phyloP scores from a whole-genome alignment of 2,329 filamentous ascomycete genomes.

The Graphiopsis chlorocephala region DNA sequence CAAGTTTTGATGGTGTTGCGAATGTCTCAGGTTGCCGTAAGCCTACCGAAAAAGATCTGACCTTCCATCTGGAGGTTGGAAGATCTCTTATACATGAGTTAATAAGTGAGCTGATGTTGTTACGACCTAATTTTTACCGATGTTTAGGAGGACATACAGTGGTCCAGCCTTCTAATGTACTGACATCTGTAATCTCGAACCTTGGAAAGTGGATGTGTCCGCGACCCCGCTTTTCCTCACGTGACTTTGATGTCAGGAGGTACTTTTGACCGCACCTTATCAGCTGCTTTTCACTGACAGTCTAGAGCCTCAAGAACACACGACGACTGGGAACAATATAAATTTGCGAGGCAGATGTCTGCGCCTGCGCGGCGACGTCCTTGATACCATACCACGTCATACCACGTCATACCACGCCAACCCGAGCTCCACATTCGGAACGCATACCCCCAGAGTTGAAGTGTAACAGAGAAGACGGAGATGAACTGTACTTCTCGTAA shows the following conservation, averaged over 20 bases:
- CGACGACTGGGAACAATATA: background rate
- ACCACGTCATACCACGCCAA: background rate
- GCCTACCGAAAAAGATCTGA: background rate
- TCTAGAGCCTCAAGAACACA: background rate
- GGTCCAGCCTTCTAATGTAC: background rate
- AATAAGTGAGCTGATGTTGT: background rate
- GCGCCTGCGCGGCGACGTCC: rapidly evolving
- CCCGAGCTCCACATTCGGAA: background rate
- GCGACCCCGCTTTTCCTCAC: background rate
- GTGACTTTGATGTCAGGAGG: background rate
- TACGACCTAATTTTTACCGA: background rate
- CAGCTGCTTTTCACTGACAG: background rate
- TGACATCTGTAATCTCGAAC: background rate
- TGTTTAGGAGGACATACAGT: background rate
- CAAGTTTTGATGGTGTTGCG: background rate
- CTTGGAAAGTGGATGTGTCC: background rate
- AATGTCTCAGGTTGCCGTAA: background rate
- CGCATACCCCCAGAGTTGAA: background rate
- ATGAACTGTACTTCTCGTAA: background rate
- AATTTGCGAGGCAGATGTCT: background rate
- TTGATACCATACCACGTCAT: background rate
- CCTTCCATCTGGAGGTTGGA: background rate
- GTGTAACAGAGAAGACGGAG: background rate
- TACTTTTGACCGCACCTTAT: background rate
- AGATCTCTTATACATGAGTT: background rate